A percentile compares a stretch with the other conserved stretches of the same genome.
These are phyloP conservation scores for Trametes cingulata DNA, from an alignment of 768 basidiomycete genomes.

Conservation along the genomic window DNA sequence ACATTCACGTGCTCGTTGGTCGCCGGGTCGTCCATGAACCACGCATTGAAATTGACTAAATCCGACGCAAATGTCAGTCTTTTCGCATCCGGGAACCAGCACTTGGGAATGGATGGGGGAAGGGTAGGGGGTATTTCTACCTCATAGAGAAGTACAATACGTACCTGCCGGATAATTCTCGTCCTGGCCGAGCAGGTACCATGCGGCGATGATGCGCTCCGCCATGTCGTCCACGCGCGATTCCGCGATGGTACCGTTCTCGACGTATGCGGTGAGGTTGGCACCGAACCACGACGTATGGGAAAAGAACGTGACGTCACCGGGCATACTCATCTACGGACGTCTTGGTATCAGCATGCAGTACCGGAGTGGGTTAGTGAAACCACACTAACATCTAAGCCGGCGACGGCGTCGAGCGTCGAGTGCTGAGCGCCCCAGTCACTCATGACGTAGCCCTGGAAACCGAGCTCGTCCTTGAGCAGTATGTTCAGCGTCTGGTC, in stretches of 20 bases:
- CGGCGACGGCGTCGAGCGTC: conserved; percentile 58
- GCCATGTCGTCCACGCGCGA: conserved; percentile 80
- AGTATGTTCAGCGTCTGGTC: conserved; percentile 69
- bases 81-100: no score
- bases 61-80: no score
- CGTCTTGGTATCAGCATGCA: no score
- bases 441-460: conserved; percentile 77
- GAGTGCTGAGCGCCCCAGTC: conserved; percentile 72
- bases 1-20: conserved; percentile 70
- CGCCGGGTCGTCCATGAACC: conserved; percentile 47
- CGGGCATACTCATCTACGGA: conserved; percentile 71
- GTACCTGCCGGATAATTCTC: conserved; percentile 55
- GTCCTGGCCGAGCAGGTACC: conserved; percentile 71
- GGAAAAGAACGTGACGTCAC: conserved; percentile 50
- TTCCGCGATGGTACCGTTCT: conserved; percentile 69
- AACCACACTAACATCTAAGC: conserved; percentile 56
- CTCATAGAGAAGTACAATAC: not conserved
- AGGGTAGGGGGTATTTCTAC: not conserved
- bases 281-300: conserved; percentile 59
- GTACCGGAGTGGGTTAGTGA: not conserved
- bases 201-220: conserved; percentile 71
- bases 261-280: conserved; percentile 67
- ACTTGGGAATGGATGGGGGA: no score
- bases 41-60: conserved; percentile 75
- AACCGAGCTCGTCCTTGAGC: conserved; percentile 74